Conservation (phyloP, 2,329 filamentous ascomycete species). For the Pseudohalonectria lignicola region DNA sequence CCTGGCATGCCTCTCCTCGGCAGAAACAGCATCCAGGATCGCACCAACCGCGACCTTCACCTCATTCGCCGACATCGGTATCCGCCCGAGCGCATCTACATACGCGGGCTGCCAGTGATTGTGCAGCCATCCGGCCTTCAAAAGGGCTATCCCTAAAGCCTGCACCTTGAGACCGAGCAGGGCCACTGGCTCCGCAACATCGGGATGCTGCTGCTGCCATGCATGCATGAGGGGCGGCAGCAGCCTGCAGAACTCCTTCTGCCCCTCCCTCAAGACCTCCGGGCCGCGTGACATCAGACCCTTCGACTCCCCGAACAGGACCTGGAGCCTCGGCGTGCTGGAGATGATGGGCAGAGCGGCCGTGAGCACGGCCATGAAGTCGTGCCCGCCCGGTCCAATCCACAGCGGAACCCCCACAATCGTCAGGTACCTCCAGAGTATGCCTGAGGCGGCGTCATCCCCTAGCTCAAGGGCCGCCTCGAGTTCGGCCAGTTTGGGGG, state of each 20-base stretch:
- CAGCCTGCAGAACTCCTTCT: neutral
- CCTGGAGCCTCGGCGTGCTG: neutral
- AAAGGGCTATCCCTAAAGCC: neutral
- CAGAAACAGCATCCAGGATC: too few relatives aligned
- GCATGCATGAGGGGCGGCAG: neutral
- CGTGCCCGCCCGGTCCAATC: neutral
- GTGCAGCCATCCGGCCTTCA: neutral
- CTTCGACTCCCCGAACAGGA: neutral
- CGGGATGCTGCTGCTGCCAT: neutral
- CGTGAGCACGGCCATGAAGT: neutral
- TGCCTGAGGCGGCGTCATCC: neutral
- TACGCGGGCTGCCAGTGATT: neutral
- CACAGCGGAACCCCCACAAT: too few relatives aligned
- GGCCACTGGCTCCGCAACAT: neutral
- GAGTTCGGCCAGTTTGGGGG: neutral
- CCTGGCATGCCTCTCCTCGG: too few relatives aligned
- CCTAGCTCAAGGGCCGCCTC: neutral
- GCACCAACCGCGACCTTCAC: neutral
- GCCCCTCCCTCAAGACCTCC: neutral
- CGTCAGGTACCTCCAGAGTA: neutral
- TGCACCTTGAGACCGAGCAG: neutral
- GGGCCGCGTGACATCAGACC: neutral
- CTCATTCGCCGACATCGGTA: neutral
- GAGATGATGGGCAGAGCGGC: neutral
- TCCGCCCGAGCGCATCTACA: neutral